Evolutionary conservation across 768 basidiomycete species (phyloP), one percentile per base, ranked within the genome.

Genomic region (Amyloporia xantha): DNA sequence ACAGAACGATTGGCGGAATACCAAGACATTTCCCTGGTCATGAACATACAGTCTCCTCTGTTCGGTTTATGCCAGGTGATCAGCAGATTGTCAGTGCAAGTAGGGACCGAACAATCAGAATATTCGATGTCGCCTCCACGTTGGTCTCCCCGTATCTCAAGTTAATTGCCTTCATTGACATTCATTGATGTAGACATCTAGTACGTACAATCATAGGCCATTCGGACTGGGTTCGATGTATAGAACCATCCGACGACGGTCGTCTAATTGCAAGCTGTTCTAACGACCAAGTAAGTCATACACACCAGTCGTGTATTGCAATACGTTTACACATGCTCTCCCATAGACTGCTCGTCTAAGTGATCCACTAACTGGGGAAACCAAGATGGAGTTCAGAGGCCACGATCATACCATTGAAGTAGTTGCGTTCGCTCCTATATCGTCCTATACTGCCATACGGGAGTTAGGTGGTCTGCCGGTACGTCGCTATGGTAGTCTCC

Each of bases 41-140:
- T 54, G 79, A 81, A 51, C 79, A 81, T 59, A 70, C 74, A 11
- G 73, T 81, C 25, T 79, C 78, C 2, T 71, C 69, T 3, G 77
- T 73, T 1, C 68, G 73, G 12, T 79, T 79, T 59, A 59, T 78
- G 39, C 77, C 77, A 5, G 70, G 71, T 23, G 79, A 79, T 43
- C 74, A 73, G 51, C 68, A 65, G 35, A 67, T 81, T 53, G 70
- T 79, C 24, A 76, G 73, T 48, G 74, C 77, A 3, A 78, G 77
- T 59, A 63, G 79, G 50, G 79, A 80, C 55, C 68, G 71, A 56
- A 75, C 76, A 5, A 74, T 80, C 35, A 65, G 73, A 27, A 64
- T 81, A 41, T 81, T 77, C 74, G 77, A 79, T 52, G 72, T 80
- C 2, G 67, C 76, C 2, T 74, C 72, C 42, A 77, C 75, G 76